Percentiles rank a stretch among this genome's conserved stretches.
phyloP scores from a whole-genome alignment of 345 rosid genomes.

The Heritiera fomes region DNA sequence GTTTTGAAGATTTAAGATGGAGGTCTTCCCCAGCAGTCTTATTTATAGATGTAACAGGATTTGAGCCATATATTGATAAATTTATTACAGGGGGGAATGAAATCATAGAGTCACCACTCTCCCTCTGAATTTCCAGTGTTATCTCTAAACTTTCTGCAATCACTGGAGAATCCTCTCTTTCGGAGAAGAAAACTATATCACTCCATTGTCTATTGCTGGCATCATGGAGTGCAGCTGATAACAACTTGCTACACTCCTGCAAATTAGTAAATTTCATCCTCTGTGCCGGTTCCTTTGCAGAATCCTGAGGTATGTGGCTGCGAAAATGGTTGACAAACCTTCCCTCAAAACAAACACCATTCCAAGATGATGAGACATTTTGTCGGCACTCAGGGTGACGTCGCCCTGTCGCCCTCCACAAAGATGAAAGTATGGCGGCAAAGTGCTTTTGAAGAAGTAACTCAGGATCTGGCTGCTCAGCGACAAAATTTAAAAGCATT shows the following conservation, averaged over 20 bases:
- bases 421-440: conserved; percentile 75
- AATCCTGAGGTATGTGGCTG: conserved; percentile 37
- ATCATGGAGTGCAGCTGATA: conserved; percentile 74
- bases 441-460: conserved; percentile 92
- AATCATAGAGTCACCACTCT: conserved; percentile 40
- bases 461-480: conserved; percentile 83
- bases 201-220: conserved; percentile 39
- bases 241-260: conserved; percentile 47
- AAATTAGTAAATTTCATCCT: conserved; percentile 58
- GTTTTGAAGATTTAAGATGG: conserved; percentile 45
- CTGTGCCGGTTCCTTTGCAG: conserved; percentile 42
- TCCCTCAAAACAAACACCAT: conserved; percentile 51
- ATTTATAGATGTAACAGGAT: conserved; percentile 30
- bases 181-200: conserved; percentile 39
- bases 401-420: conserved; percentile 54
- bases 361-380: conserved; percentile 39
- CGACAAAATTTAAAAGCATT: conserved; percentile 64
- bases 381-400: conserved; percentile 31
- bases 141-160: conserved; percentile 54
- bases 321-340: conserved; percentile 44
- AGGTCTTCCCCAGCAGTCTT: conserved; percentile 39
- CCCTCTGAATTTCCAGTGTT: conserved; percentile 66
- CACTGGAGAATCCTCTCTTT: conserved; percentile 42
- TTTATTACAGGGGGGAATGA: conserved; percentile 57
- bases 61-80: conserved; percentile 56